Conservation (phyloP, 78 protist species). For the Polysphondylium violaceum region DNA sequence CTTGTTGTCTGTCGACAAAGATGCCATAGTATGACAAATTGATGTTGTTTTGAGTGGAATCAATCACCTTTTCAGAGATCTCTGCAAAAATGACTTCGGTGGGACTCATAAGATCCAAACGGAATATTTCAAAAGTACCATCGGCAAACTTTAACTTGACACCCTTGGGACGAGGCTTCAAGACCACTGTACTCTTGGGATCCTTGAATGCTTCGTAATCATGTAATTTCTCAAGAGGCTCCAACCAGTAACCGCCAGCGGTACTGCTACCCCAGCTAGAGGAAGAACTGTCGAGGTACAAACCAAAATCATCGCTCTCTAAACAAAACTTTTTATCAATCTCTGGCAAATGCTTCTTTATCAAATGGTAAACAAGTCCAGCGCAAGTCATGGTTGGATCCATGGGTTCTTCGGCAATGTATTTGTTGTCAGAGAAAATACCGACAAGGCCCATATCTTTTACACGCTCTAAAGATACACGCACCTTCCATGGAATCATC, state of each 20-base stretch:
- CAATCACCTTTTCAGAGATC: conserved; percentile 68
- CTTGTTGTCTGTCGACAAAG: conserved; percentile 53
- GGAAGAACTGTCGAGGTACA: conserved; percentile 17
- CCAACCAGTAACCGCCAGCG: conserved; percentile 53
- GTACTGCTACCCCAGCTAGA: conserved; percentile 2
- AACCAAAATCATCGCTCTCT: conserved; percentile 71
- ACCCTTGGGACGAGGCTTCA: conserved; percentile 21
- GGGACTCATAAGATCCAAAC: conserved; percentile 32
- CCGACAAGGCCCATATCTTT: conserved; percentile 33
- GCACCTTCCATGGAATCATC: conserved; percentile 73
- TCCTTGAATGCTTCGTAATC: conserved; percentile 57
- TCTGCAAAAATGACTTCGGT: conserved; percentile 67
- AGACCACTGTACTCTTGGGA: conserved; percentile 32
- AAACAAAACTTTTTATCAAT: conserved; percentile 12
- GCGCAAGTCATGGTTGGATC: conserved; percentile 76
- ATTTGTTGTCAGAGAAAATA: neutral
- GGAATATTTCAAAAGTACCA: conserved; percentile 43
- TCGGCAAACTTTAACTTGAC: conserved; percentile 77
- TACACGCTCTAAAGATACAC: conserved; percentile 26
- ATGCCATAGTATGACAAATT: conserved; percentile 59
- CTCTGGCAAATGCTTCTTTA: conserved; percentile 30
- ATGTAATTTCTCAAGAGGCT: conserved; percentile 71
- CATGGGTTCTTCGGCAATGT: conserved; percentile 61
- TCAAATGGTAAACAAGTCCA: conserved; percentile 49
- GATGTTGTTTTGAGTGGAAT: conserved; percentile 23